Conservation (phyloP, 2,329 filamentous ascomycete species). For the Fusarium camptoceras region DNA sequence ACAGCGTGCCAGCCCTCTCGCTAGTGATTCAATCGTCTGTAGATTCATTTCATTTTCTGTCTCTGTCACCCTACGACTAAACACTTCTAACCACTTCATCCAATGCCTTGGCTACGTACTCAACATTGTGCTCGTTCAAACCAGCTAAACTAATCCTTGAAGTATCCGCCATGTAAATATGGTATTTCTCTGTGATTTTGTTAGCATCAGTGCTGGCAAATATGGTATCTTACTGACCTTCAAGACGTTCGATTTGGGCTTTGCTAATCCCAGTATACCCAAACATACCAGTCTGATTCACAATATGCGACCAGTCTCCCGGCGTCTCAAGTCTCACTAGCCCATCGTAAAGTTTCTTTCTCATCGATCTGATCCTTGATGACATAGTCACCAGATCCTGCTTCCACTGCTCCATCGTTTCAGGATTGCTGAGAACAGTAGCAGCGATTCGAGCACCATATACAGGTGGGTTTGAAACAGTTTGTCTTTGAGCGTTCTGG, state of each 20-base stretch:
- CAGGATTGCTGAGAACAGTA: constrained; percentile 47
- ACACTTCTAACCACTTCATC: constrained; percentile 33
- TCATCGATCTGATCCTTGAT: constrained; percentile 51
- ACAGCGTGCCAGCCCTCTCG: not conserved
- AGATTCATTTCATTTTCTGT: not conserved
- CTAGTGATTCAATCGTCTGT: not conserved
- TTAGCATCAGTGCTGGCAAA: rapidly evolving
- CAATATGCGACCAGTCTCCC: constrained; percentile 53
- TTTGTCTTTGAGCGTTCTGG: constrained; percentile 50
- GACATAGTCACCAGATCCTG: constrained; percentile 54
- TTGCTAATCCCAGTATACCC: constrained; percentile 61
- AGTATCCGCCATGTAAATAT: constrained; percentile 55
- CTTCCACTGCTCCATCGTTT: constrained; percentile 50
- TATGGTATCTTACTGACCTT: constrained; percentile 36
- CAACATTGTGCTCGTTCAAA: constrained; percentile 52
- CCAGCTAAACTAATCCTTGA: constrained; percentile 56
- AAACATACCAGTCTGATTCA: constrained; percentile 56
- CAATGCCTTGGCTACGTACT: constrained; percentile 28
- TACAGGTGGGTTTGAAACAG: constrained; percentile 52
- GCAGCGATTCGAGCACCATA: constrained; percentile 53
- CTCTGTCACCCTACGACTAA: not conserved
- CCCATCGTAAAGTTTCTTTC: constrained; percentile 50
- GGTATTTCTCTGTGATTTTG: constrained; percentile 44
- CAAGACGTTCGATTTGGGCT: constrained; percentile 56
- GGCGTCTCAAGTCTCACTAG: constrained; percentile 49